phyloP scores from a whole-genome alignment of 306 rosid genomes.

The Inga laurina region DNA sequence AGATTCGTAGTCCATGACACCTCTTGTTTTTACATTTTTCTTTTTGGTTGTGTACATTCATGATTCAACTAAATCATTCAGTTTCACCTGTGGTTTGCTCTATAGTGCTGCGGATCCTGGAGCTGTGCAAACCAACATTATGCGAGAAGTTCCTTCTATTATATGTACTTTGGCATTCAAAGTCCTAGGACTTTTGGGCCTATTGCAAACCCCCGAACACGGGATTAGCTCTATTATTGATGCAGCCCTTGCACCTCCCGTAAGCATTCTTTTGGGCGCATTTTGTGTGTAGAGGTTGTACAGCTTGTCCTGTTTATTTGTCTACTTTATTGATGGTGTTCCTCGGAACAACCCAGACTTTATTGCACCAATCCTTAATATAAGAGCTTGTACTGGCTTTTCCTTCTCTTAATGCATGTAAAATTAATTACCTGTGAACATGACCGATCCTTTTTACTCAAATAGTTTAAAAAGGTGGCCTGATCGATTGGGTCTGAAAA shows the following conservation, averaged over 20 bases:
- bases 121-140: conserved; percentile 68
- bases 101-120: conserved; percentile 86
- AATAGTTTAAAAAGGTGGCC: background rate
- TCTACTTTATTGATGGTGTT: background rate
- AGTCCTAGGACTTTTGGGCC: conserved; percentile 50
- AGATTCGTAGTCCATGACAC: conserved; percentile 10
- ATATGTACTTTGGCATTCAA: conserved; percentile 49
- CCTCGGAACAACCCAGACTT: background rate
- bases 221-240: conserved; percentile 66
- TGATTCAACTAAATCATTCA: conserved; percentile 19
- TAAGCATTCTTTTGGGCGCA: conserved; percentile 42
- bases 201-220: conserved; percentile 63
- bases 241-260: conserved; percentile 80
- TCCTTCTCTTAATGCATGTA: background rate
- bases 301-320: conserved; percentile 21
- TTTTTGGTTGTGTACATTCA: conserved; percentile 9
- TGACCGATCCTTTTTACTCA: background rate
- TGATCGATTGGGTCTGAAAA: background rate
- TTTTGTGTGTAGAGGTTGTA: conserved; percentile 20
- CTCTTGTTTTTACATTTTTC: conserved; percentile 2
- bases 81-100: conserved; percentile 35
- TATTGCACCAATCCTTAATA: background rate
- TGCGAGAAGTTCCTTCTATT: conserved; percentile 73
- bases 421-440: background rate
- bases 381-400: background rate